Base-by-base conservation (phyloP, 1,284 basidiomycete species). In the Erythrobasidium hasegawianum region DNA sequence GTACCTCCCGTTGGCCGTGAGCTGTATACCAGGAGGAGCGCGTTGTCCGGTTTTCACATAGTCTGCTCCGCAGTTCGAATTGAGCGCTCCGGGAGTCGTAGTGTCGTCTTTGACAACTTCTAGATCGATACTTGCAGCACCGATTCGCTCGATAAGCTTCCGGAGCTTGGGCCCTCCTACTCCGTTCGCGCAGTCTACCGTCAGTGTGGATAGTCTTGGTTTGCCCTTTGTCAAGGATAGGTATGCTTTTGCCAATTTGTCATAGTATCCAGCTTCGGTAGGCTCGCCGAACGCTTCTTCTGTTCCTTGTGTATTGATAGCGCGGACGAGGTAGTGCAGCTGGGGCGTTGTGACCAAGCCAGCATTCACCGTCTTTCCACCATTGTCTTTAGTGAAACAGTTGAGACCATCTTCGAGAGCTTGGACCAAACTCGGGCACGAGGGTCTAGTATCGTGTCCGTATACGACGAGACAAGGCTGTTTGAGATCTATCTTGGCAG, bases 181-280 rank as follows among this genome's bases (percentile, higher is more conserved):
- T 27, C 96, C 96, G 75, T 99, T 98, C 27, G 96, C 96, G 76
- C 96, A 98, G 78, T 99, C 96, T 45, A 99, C 84, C 26, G 83
- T 78, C 2, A 72, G 58, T 41, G 40, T 27, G 14, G 61, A 54
- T 1, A 68, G 50, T 7, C 47, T 39, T 33, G 55, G 26, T 43
- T 60, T 60, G 61, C 62, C 57, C 75, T 93, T 91, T 59, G 96
- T 83, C 55, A 98, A 84, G 71, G 85, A 89, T 76, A 87, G 87
- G 80, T 90, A 98, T 1, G 95, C 89, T 18, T 77, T 78, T n/a
- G 87, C 85, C 52, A 97, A 83, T 80, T 97, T 98, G 71, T 82
- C 77, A 75, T 88, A 87, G 78, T 98, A 98, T 1, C 92, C 93
- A 62, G 89, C 84, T 69, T 89, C 85, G 0, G 87, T 87, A 64